These are phyloP conservation scores for Coriaria nepalensis DNA, from an alignment of 306 rosid species.

Conservation along the genomic window DNA sequence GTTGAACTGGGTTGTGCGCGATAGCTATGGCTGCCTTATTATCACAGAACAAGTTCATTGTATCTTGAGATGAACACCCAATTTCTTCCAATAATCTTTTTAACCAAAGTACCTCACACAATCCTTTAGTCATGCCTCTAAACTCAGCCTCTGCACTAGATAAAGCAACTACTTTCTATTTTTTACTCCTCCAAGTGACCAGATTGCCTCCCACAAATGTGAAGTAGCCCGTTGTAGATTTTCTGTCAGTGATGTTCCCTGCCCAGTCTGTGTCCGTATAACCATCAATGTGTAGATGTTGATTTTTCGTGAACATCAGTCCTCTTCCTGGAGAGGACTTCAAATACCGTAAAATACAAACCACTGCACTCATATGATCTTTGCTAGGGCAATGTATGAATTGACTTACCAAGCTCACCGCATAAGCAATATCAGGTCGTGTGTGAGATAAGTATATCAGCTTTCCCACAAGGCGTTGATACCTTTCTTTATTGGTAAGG, in stretches of 20 bases:
- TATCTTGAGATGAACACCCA: neutral
- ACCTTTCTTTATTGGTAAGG: conserved; percentile 1
- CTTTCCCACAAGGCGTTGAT: neutral
- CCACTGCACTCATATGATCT: neutral
- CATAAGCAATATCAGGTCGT: conserved; percentile 4
- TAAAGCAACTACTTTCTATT: too few relatives aligned
- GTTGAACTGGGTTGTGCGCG: too few relatives aligned
- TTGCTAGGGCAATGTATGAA: too few relatives aligned
- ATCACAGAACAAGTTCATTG: neutral
- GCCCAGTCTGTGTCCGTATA: too few relatives aligned
- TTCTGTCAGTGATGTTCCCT: neutral
- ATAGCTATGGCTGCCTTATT: too few relatives aligned
- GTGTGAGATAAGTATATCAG: conserved; percentile 1
- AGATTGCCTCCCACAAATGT: neutral
- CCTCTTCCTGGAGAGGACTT: conserved; percentile 3
- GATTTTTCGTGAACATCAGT: neutral
- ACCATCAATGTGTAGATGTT: too few relatives aligned
- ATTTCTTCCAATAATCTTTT: neutral
- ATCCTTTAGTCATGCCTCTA: too few relatives aligned
- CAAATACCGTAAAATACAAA: conserved; percentile 1
- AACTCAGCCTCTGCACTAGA: too few relatives aligned
- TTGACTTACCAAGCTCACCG: too few relatives aligned
- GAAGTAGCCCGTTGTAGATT: neutral
- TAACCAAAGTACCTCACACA: too few relatives aligned
- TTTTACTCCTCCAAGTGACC: too few relatives aligned